Evolutionary conservation across 345 rosid species (phyloP).

Genomic region (Cardiospermum halicacabum): DNA sequence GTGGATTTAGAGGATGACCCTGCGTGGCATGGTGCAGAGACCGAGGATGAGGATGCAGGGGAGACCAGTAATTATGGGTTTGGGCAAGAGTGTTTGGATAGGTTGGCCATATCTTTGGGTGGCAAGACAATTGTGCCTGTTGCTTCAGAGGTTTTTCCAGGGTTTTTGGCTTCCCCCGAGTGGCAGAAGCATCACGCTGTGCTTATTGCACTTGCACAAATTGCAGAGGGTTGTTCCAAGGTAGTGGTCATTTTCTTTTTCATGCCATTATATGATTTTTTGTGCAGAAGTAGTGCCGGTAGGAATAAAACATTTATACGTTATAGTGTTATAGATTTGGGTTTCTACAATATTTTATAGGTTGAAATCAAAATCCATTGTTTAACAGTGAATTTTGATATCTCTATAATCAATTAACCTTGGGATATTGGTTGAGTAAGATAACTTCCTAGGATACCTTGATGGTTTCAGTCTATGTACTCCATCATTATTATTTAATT

Average conservation of each 20-base stretch:
- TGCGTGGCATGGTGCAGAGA: constrained; percentile 56
- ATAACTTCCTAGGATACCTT: too few relatives aligned
- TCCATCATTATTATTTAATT: too few relatives aligned
- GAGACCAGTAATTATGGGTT: constrained; percentile 61
- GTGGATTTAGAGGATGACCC: constrained; percentile 67
- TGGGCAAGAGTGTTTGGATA: constrained; percentile 70
- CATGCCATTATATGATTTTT: background rate
- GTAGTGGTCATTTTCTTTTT: constrained; percentile 15
- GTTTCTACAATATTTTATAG: too few relatives aligned
- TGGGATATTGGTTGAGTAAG: background rate
- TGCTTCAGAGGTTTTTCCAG: constrained; percentile 52
- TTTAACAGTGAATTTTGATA: too few relatives aligned
- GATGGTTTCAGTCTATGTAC: too few relatives aligned
- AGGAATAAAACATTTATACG: too few relatives aligned
- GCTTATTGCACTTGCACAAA: constrained; percentile 62
- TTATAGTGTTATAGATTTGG: background rate
- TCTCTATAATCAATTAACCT: background rate
- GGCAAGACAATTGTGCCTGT: constrained; percentile 66
- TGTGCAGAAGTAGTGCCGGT: background rate
- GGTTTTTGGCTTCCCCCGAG: constrained; percentile 48
- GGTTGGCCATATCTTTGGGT: constrained; percentile 56
- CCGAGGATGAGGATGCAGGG: constrained; percentile 60
- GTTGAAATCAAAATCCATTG: too few relatives aligned
- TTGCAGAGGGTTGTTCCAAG: constrained; percentile 80
- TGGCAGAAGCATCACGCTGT: constrained; percentile 78